Percentiles rank a stretch among this genome's conserved stretches.
Evolutionary conservation across 352 stramenopile genomes (phyloP).

Genomic region (Blastocystis sp.): DNA sequence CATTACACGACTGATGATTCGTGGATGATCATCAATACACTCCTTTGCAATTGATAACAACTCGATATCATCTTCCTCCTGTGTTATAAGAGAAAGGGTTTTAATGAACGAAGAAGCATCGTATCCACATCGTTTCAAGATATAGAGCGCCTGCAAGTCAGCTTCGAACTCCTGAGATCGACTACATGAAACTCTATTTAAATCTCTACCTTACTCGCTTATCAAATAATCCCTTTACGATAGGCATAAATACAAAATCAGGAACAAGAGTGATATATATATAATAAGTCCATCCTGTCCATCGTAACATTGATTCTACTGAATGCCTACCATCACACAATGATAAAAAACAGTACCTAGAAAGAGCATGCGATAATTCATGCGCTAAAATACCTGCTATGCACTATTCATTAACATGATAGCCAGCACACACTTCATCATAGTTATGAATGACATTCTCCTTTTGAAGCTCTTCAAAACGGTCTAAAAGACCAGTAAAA

Average conservation of each 20-base stretch:
- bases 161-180: constrained; percentile 1
- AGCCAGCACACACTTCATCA: background rate
- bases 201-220: background rate
- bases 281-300: background rate
- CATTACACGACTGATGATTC: background rate
- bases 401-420: background rate
- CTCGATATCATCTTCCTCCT: background rate
- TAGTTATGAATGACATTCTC: background rate
- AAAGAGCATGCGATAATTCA: background rate
- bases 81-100: background rate
- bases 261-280: background rate
- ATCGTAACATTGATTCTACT: background rate
- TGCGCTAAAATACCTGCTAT: constrained; percentile 10
- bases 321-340: background rate
- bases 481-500: background rate
- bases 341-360: background rate
- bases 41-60: background rate
- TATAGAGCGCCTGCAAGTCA: background rate
- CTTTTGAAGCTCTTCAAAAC: background rate
- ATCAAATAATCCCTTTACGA: background rate
- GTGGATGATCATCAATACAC: background rate
- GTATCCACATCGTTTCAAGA: constrained; percentile 4
- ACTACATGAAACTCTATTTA: background rate
- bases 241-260: background rate
- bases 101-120: background rate